Conservation (phyloP, 2,329 filamentous ascomycete species). For the Penicillium vulpinum region DNA sequence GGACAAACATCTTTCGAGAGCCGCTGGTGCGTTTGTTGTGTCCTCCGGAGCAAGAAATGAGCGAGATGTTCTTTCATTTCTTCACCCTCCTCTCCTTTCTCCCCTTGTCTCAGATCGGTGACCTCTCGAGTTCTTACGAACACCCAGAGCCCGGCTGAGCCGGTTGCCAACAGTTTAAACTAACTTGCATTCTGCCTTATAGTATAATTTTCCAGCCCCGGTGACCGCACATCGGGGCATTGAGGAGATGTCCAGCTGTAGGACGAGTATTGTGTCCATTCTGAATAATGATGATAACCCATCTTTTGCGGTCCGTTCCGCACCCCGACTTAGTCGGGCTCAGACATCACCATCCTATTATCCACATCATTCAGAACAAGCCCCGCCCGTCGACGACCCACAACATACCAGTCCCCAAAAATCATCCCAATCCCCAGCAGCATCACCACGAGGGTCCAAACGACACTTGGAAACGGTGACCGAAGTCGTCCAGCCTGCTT, state of each 20-base stretch:
- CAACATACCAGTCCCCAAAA: conserved; percentile 19
- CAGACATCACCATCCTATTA: conserved; percentile 24
- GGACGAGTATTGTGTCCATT: conserved; percentile 44
- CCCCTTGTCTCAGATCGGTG: neutral
- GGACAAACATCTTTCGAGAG: conserved; percentile 36
- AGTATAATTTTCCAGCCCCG: conserved; percentile 22
- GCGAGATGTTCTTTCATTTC: conserved; percentile 10
- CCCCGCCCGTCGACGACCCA: conserved; percentile 18
- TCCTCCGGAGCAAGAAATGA: conserved; percentile 8
- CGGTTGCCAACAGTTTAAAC: conserved; percentile 8
- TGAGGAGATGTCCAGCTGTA: conserved; percentile 35
- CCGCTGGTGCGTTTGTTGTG: conserved; percentile 30
- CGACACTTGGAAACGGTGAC: conserved; percentile 28
- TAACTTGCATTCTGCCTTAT: conserved; percentile 14
- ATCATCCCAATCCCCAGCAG: conserved; percentile 28
- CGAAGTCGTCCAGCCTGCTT: conserved; percentile 29
- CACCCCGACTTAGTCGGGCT: conserved; percentile 23
- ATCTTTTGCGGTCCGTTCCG: conserved; percentile 46
- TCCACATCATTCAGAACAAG: conserved; percentile 22
- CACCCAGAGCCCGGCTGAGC: conserved; percentile 3
- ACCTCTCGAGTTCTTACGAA: conserved; percentile 10
- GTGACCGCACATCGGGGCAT: conserved; percentile 16
- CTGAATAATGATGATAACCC: conserved; percentile 51
- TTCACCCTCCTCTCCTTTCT: conserved; percentile 5
- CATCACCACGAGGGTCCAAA: conserved; percentile 28